Evolutionary conservation across 495 filamentous ascomycete species (phyloP).

Genomic region (Lepidopterella palustris): DNA sequence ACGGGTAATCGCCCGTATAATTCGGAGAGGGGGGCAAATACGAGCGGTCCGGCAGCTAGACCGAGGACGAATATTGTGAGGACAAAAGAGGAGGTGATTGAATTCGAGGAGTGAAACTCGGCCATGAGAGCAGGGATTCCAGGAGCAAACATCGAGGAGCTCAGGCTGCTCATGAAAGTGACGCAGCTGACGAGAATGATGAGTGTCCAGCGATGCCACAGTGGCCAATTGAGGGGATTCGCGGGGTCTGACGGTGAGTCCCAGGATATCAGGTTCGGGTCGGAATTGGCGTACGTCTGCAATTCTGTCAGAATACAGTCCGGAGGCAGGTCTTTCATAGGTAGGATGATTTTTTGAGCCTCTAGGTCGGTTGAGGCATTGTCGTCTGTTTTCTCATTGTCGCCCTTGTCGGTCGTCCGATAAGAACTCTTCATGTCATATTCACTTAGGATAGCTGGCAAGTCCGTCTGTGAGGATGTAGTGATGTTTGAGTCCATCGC

Average conservation of each 20-base stretch:
- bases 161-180: slow-evolving; percentile 36
- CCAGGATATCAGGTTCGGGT: slow-evolving; percentile 35
- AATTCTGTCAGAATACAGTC: not conserved
- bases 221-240: slow-evolving; percentile 44
- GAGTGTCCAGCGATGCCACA: slow-evolving; percentile 40
- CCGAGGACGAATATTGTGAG: slow-evolving; percentile 44
- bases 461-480: no score
- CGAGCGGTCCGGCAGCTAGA: slow-evolving; percentile 51
- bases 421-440: no score
- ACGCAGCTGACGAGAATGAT: slow-evolving; percentile 36
- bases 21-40: slow-evolving; percentile 59
- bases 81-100: slow-evolving; percentile 33
- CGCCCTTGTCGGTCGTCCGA: not conserved
- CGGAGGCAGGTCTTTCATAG: not conserved
- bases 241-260: slow-evolving; percentile 35
- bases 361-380: not conserved
- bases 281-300: not conserved
- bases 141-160: slow-evolving; percentile 38
- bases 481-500: no score
- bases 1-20: slow-evolving; percentile 53
- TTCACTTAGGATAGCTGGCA: no score
- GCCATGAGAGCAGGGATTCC: slow-evolving; percentile 34
- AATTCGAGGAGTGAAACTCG: slow-evolving; percentile 27
- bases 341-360: not conserved
- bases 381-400: not conserved